Evolutionary conservation across 345 rosid species (phyloP).

Genomic region (Eucalyptus microcorys): DNA sequence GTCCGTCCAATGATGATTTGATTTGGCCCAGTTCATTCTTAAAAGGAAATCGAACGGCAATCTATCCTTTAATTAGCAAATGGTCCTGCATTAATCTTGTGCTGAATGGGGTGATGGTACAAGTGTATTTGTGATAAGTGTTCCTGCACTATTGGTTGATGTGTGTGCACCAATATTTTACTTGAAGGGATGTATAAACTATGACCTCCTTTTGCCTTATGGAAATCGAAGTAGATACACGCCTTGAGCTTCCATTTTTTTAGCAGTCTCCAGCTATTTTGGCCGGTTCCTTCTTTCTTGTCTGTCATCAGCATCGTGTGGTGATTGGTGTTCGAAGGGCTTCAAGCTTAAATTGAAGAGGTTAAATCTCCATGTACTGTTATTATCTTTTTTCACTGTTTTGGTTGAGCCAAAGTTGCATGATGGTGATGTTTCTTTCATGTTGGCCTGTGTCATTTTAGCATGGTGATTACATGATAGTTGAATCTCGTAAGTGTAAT

Average conservation of each 20-base stretch:
- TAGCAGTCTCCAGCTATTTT: neutral
- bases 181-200: neutral
- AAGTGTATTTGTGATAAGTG: neutral
- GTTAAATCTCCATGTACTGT: neutral
- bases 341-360: neutral
- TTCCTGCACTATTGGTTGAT: neutral
- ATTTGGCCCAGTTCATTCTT: neutral
- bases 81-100: neutral
- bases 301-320: neutral
- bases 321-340: neutral
- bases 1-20: neutral
- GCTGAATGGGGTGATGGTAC: neutral
- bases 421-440: neutral
- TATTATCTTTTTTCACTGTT: neutral
- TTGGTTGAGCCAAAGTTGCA: neutral
- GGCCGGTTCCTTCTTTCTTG: neutral
- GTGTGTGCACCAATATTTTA: neutral
- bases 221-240: neutral
- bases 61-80: neutral
- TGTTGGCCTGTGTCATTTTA: neutral
- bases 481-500: neutral
- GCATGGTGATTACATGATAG: neutral
- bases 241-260: neutral
- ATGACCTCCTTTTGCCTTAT: neutral
- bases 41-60: neutral